Conservation (phyloP, 2,329 filamentous ascomycete species). For the Aspergillus arachidicola region DNA sequence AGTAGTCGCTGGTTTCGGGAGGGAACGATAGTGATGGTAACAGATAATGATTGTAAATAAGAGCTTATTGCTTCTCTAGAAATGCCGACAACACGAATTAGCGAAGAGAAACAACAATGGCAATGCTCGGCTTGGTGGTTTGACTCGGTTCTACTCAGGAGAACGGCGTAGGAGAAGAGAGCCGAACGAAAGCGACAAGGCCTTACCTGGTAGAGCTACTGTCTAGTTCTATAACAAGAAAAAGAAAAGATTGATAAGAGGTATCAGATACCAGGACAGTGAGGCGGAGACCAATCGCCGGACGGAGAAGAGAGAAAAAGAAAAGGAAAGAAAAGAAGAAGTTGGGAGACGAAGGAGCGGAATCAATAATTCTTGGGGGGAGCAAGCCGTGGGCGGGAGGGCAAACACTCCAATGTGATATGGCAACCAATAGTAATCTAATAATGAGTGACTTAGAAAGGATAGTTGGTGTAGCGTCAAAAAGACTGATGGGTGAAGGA, state of each 20-base stretch:
- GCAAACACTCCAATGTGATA: background rate
- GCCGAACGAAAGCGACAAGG: background rate
- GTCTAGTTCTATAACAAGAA: background rate
- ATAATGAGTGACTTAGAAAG: slow-evolving; percentile 5
- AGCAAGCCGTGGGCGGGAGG: background rate
- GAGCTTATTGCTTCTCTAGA: background rate
- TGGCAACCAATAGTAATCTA: slow-evolving; percentile 1
- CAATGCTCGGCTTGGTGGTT: background rate
- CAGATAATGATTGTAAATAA: background rate
- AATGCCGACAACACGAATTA: background rate
- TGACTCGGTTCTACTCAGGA: background rate
- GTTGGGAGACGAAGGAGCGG: background rate
- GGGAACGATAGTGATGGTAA: background rate
- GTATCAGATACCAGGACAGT: background rate
- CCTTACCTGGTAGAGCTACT: background rate
- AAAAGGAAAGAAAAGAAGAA: slow-evolving; percentile 1
- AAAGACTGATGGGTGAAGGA: slow-evolving; percentile 7
- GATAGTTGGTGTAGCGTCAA: slow-evolving; percentile 5
- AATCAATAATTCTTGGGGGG: background rate
- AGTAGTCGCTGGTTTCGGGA: too few relatives aligned
- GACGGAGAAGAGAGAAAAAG: background rate
- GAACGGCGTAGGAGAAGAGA: background rate
- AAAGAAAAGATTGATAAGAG: background rate
- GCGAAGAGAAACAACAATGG: background rate
- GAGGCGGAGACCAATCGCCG: background rate